phyloP scores from a whole-genome alignment of 106 monocot species.

The Dactylorhiza incarnata region DNA sequence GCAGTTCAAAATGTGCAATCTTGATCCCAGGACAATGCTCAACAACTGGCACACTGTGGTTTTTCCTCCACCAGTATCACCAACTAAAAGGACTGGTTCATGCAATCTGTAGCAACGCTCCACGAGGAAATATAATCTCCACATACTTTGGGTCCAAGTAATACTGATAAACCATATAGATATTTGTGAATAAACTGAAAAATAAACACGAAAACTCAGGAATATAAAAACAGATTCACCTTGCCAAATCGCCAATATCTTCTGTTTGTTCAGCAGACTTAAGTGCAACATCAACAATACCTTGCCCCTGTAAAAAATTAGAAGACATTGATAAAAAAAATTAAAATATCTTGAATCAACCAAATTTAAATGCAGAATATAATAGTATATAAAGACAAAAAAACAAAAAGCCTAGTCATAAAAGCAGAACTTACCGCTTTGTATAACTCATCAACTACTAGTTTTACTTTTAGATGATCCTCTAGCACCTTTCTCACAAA shows the following conservation, averaged over 20 bases:
- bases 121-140: slow-evolving; percentile 77
- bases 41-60: slow-evolving; percentile 94
- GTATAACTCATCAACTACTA: slow-evolving; percentile 46
- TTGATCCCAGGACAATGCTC: slow-evolving; percentile 39
- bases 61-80: slow-evolving; percentile 97
- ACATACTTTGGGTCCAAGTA: slow-evolving; percentile 73
- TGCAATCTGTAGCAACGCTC: slow-evolving; percentile 70
- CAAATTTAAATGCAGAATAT: neutral
- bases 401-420: neutral
- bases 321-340: neutral
- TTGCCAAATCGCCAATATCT: slow-evolving; percentile 29
- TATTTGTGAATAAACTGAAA: neutral
- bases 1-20: slow-evolving; percentile 82
- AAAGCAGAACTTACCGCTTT: slow-evolving; percentile 17
- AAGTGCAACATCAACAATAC: slow-evolving; percentile 5
- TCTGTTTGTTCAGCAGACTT: slow-evolving; percentile 12
- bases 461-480: slow-evolving; percentile 38
- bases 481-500: slow-evolving; percentile 67
- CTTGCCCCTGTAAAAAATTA: slow-evolving; percentile 22
- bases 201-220: neutral
- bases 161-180: slow-evolving; percentile 35
- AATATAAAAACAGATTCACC: slow-evolving; percentile 25
- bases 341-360: neutral
- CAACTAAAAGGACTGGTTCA: slow-evolving; percentile 94
- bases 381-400: neutral